Percentiles rank a stretch among this genome's conserved stretches.
Conservation (phyloP, 2,329 filamentous ascomycete genomes). For the Monosporascus sp. region DNA sequence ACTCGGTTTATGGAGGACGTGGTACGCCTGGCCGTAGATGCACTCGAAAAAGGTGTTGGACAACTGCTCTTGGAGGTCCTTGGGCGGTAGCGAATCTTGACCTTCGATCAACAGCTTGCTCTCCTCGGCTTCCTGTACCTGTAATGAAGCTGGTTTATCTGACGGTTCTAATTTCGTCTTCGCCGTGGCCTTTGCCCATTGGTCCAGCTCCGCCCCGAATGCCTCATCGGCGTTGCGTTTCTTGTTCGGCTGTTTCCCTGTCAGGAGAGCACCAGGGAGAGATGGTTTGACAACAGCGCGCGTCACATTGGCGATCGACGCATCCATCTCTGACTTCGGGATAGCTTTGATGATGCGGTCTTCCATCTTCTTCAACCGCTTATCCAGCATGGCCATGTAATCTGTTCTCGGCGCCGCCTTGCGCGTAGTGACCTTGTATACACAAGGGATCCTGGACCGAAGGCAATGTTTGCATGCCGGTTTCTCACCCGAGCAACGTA, state of each 20-base stretch:
- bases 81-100: conserved; percentile 71
- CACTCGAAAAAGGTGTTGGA: conserved; percentile 94
- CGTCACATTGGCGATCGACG: conserved; percentile 57
- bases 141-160: conserved; percentile 46
- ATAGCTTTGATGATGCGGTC: conserved; percentile 95
- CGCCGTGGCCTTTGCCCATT: conserved; percentile 64
- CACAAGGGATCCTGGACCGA: conserved; percentile 86
- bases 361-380: conserved; percentile 93
- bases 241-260: conserved; percentile 54
- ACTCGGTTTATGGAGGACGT: conserved; percentile 91
- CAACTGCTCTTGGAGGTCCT: conserved; percentile 87
- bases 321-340: conserved; percentile 75
- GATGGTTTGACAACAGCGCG: conserved; percentile 82
- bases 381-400: conserved; percentile 99
- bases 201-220: conserved; percentile 73
- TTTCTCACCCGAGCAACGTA: conserved; percentile 95
- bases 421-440: conserved; percentile 93
- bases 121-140: conserved; percentile 64
- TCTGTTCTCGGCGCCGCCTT: conserved; percentile 93
- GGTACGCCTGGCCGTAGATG: conserved; percentile 92
- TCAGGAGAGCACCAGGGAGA: conserved; percentile 48
- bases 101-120: conserved; percentile 76
- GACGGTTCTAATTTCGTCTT: conserved; percentile 44
- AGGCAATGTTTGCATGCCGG: conserved; percentile 96
- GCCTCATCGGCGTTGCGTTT: conserved; percentile 85